Evolutionary conservation across 2,329 filamentous ascomycete species (phyloP).

Genomic region (Xylariaceae sp.): DNA sequence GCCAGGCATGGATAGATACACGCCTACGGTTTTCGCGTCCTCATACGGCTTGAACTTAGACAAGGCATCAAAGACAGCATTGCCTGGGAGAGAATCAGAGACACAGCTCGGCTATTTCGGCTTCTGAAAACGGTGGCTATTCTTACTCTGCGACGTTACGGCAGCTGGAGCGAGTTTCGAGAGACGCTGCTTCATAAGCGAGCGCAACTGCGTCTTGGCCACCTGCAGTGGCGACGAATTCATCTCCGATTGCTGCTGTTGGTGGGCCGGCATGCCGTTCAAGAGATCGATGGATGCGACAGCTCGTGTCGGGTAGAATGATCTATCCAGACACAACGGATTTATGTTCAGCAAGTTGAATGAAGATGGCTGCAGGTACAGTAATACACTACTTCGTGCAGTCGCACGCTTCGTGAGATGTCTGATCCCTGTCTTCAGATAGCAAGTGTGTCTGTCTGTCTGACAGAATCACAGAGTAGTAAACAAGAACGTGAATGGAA

Average conservation of each 20-base stretch:
- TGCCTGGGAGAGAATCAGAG: slow-evolving; percentile 44
- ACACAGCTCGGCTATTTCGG: not conserved
- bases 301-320: not conserved
- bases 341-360: no score
- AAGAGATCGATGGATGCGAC: not conserved
- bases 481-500: not conserved
- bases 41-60: slow-evolving; percentile 67
- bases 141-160: slow-evolving; percentile 65
- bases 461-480: not conserved
- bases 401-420: not conserved
- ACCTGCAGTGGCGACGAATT: slow-evolving; percentile 45
- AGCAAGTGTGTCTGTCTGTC: not conserved
- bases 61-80: slow-evolving; percentile 58
- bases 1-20: slow-evolving; percentile 89
- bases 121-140: slow-evolving; percentile 2
- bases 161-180: slow-evolving; percentile 56
- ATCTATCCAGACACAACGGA: no score
- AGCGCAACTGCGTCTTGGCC: slow-evolving; percentile 72
- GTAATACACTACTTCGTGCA: not conserved
- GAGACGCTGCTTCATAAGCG: slow-evolving; percentile 62
- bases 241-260: slow-evolving; percentile 27
- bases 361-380: not conserved
- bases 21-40: slow-evolving; percentile 67
- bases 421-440: not conserved
- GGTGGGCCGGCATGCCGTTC: slow-evolving; percentile 19